Percentiles rank a stretch among this genome's conserved stretches.
Conservation (phyloP, 345 rosid species). For the Arabis alpina region DNA sequence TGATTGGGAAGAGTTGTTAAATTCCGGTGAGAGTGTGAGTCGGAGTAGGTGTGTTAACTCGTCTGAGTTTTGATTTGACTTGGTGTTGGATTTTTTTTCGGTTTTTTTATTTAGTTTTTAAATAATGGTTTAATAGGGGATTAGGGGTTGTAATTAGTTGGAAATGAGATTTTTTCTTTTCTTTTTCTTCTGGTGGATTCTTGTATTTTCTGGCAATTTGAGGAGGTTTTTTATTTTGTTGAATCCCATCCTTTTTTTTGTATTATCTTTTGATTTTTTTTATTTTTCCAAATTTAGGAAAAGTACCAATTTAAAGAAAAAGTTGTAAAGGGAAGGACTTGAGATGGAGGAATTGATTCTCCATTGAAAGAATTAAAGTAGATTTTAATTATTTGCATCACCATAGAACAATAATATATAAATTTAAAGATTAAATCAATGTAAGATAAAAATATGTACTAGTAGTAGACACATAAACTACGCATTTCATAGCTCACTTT, state of each 20-base stretch:
- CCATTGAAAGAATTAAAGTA: conserved; percentile 3
- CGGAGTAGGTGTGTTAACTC: conserved; percentile 49
- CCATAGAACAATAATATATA: too few relatives aligned
- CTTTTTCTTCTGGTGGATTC: conserved; percentile 17
- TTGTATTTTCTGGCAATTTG: conserved; percentile 29
- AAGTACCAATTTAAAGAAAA: conserved; percentile 17
- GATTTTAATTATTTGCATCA: conserved; percentile 16
- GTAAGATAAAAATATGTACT: too few relatives aligned
- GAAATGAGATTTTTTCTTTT: conserved; percentile 5
- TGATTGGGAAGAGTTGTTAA: conserved; percentile 85
- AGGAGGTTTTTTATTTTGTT: conserved; percentile 16
- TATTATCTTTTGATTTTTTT: conserved; percentile 28
- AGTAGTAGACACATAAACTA: too few relatives aligned
- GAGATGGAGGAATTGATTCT: conserved; percentile 34
- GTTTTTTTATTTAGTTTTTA: not conserved
- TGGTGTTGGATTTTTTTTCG: conserved; percentile 33
- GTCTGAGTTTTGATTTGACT: conserved; percentile 51
- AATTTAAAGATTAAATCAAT: too few relatives aligned
- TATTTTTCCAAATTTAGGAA: not conserved
- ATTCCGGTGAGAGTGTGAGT: conserved; percentile 47
- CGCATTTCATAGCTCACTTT: too few relatives aligned
- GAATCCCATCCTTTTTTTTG: conserved; percentile 21
- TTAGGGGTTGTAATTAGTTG: conserved; percentile 38
- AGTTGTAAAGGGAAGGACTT: conserved; percentile 32
- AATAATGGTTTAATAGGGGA: conserved; percentile 15